Evolutionary conservation across 2,329 filamentous ascomycete genomes (phyloP).

Genomic region (Penicillium paneum): DNA sequence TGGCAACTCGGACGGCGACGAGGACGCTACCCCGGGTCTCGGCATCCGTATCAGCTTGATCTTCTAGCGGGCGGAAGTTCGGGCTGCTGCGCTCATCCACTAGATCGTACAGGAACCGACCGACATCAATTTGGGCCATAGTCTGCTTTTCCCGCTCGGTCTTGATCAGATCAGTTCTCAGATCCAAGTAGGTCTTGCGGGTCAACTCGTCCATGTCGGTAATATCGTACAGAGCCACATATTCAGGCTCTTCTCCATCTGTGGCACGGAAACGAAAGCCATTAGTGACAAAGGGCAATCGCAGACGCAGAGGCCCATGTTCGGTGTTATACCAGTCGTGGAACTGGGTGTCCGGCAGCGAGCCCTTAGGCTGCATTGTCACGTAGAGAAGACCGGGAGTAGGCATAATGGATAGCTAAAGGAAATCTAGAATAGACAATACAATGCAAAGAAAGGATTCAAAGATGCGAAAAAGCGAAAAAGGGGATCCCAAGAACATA

Average conservation of each 20-base stretch:
- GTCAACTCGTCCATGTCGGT: conserved; percentile 69
- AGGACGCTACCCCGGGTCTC: conserved; percentile 55
- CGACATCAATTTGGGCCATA: conserved; percentile 65
- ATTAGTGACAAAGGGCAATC: conserved; percentile 69
- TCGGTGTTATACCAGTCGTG: conserved; percentile 96
- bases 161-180: conserved; percentile 49
- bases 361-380: conserved; percentile 74
- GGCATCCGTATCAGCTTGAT: conserved; percentile 57
- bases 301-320: conserved; percentile 77
- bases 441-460: neutral
- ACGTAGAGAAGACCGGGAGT: conserved; percentile 74
- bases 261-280: conserved; percentile 74
- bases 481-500: neutral
- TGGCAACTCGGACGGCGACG: conserved; percentile 59
- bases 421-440: neutral
- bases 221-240: conserved; percentile 79
- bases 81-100: conserved; percentile 55
- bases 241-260: conserved; percentile 63
- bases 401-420: conserved; percentile 26
- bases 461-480: neutral
- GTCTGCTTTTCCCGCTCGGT: conserved; percentile 59
- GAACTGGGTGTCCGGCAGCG: conserved; percentile 66
- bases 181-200: conserved; percentile 60
- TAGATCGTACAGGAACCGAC: conserved; percentile 68
- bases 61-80: conserved; percentile 59